phyloP scores from a whole-genome alignment of 2,329 filamentous ascomycete species.

The Didymella sp. region DNA sequence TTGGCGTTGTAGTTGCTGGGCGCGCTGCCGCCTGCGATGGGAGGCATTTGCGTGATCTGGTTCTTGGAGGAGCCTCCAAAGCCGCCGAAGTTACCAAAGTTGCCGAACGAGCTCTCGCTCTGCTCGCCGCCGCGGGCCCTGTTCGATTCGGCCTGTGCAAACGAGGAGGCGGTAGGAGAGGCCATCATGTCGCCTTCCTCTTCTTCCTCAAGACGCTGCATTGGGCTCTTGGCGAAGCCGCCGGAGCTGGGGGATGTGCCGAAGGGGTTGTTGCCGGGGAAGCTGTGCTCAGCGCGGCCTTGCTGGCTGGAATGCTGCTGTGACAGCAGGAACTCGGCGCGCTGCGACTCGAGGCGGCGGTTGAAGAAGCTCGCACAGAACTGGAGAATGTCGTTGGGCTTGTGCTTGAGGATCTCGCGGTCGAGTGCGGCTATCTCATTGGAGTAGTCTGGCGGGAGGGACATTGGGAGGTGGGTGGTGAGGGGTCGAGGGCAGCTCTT shows the following conservation, averaged over 20 bases:
- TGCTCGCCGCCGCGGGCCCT: constrained; percentile 41
- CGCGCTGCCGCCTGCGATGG: constrained; percentile 65
- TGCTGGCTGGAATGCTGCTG: constrained; percentile 55
- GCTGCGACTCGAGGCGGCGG: constrained; percentile 70
- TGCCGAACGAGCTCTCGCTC: constrained; percentile 48
- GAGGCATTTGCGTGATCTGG: constrained; percentile 51
- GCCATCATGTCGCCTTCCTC: constrained; percentile 79
- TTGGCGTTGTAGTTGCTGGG: constrained; percentile 93
- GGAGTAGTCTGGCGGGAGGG: constrained; percentile 54
- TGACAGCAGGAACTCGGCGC: constrained; percentile 62
- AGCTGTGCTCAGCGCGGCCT: constrained; percentile 69
- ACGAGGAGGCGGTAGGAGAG: constrained; percentile 69
- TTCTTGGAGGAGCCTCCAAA: constrained; percentile 41
- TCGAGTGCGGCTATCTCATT: constrained; percentile 70
- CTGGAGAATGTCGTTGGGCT: constrained; percentile 70
- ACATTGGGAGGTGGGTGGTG: constrained; percentile 46
- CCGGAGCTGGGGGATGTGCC: constrained; percentile 55
- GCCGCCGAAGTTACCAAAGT: constrained; percentile 47
- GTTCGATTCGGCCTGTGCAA: constrained; percentile 52
- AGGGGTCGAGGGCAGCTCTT: constrained; percentile 49
- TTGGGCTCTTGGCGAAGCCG: constrained; percentile 56
- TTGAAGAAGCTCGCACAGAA: constrained; percentile 74
- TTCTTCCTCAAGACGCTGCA: constrained; percentile 76
- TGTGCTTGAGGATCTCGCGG: constrained; percentile 64
- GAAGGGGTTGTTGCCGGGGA: constrained; percentile 82